Conservation (phyloP, 2,329 filamentous ascomycete genomes). For the Hypoxylon sp. region DNA sequence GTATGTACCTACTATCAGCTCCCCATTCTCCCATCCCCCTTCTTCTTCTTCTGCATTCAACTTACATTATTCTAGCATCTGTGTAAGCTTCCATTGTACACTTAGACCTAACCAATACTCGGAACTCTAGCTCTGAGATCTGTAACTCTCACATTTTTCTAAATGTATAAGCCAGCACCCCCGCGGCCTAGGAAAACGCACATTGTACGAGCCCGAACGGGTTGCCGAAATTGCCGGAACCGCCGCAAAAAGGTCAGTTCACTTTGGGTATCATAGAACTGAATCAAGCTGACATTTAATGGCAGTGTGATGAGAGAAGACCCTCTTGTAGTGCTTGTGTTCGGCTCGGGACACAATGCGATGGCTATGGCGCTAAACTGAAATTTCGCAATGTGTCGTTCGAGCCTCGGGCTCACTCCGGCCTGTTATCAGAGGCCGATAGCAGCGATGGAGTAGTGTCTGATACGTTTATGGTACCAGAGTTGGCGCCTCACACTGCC, state of each 20-base stretch:
- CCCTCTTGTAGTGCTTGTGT: slow-evolving; percentile 12
- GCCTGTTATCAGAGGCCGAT: neutral
- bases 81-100: neutral
- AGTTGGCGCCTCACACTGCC: neutral
- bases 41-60: neutral
- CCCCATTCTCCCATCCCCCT: neutral
- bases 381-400: slow-evolving; percentile 19
- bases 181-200: slow-evolving; percentile 11
- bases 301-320: slow-evolving; percentile 17
- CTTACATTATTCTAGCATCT: neutral
- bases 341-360: slow-evolving; percentile 15
- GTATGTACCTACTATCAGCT: neutral
- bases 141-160: neutral
- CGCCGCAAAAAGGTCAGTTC: slow-evolving; percentile 20
- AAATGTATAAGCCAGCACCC: slow-evolving; percentile 15
- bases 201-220: slow-evolving; percentile 13
- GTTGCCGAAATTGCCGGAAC: slow-evolving; percentile 18
- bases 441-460: neutral
- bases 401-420: neutral
- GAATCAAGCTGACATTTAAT: slow-evolving; percentile 1
- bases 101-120: neutral
- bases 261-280: neutral
- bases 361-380: slow-evolving; percentile 15
- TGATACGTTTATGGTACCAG: neutral
- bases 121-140: neutral